Percentiles rank a stretch among this genome's conserved stretches.
These are phyloP conservation scores for Lindgomyces ingoldianus DNA, from an alignment of 495 filamentous ascomycete species.

Conservation along the genomic window DNA sequence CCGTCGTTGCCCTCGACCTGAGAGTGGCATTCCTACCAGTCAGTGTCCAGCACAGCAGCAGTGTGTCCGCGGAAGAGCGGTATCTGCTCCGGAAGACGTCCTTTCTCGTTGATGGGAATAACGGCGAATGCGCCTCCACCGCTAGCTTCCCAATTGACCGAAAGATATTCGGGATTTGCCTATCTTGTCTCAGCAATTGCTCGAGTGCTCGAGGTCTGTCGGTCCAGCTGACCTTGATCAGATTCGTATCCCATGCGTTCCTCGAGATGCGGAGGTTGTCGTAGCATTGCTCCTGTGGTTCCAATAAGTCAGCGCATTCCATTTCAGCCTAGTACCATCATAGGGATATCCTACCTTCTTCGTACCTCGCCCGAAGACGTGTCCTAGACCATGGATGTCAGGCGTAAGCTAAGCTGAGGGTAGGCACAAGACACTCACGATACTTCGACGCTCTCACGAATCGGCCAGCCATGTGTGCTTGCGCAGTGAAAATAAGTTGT, in stretches of 20 bases:
- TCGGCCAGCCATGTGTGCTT: constrained; percentile 76
- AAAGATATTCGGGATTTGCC: constrained; percentile 93
- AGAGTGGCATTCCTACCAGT: constrained; percentile 67
- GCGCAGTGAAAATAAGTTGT: not conserved
- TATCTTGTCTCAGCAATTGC: constrained; percentile 44
- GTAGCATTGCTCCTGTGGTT: constrained; percentile 78
- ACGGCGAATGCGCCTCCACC: constrained; percentile 97
- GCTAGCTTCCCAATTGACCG: constrained; percentile 97
- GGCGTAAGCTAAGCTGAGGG: constrained; percentile 43
- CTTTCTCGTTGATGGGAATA: constrained; percentile 84
- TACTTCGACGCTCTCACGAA: constrained; percentile 99
- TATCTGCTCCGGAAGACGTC: constrained; percentile 86
- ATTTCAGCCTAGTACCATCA: not conserved
- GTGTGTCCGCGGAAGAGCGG: constrained; percentile 96
- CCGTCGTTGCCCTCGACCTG: constrained; percentile 34
- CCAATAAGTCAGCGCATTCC: constrained; percentile 13
- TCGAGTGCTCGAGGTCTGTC: not conserved
- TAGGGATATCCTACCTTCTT: constrained; percentile 60
- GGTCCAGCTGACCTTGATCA: constrained; percentile 77
- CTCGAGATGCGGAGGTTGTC: constrained; percentile 92
- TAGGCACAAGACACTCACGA: constrained; percentile 63
- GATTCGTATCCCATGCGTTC: constrained; percentile 99
- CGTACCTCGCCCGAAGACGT: constrained; percentile 93
- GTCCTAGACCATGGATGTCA: constrained; percentile 61
- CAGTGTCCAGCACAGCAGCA: constrained; percentile 91